These are phyloP conservation scores for Hyaloscypha finlandica DNA, from an alignment of 495 filamentous ascomycete genomes.

Conservation along the genomic window DNA sequence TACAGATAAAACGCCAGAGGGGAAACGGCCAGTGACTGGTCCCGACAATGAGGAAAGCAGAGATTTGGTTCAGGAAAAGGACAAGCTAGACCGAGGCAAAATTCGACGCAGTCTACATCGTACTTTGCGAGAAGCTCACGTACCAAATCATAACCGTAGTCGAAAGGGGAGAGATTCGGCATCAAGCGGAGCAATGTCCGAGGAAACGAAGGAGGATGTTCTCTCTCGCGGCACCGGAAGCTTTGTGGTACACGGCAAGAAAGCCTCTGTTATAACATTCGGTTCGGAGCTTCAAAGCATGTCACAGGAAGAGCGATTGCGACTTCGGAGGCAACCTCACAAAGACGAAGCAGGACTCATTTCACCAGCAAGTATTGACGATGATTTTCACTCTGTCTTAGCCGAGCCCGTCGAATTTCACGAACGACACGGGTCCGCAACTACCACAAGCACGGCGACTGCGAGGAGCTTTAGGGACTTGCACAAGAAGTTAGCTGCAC, in stretches of 20 bases:
- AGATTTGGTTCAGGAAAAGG: conserved; percentile 37
- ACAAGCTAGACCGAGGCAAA: conserved; percentile 48
- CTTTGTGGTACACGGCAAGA: conserved; percentile 97
- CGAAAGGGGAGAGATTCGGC: conserved; percentile 76
- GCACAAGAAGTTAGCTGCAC: conserved; percentile 42
- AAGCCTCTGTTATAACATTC: conserved; percentile 93
- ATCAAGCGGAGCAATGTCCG: conserved; percentile 59
- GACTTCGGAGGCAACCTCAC: conserved; percentile 35
- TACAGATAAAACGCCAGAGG: conserved; percentile 25
- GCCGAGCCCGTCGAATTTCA: conserved; percentile 37
- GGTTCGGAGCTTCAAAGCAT: conserved; percentile 87
- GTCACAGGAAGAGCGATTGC: conserved; percentile 73
- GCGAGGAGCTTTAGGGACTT: conserved; percentile 56
- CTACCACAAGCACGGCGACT: conserved; percentile 58
- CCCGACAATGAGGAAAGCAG: conserved; percentile 37
- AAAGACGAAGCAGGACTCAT: conserved; percentile 23
- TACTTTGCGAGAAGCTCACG: conserved; percentile 82
- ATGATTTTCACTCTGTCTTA: conserved; percentile 42
- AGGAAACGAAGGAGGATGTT: conserved; percentile 68
- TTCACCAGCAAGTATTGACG: conserved; percentile 26
- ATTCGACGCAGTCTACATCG: conserved; percentile 89
- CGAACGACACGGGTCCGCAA: conserved; percentile 51
- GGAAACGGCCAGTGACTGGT: conserved; percentile 18
- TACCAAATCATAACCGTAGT: conserved; percentile 64
- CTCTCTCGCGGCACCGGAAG: conserved; percentile 78